phyloP scores from a whole-genome alignment of 176 grass and related monocot species.

The Phoenix roebelenii region DNA sequence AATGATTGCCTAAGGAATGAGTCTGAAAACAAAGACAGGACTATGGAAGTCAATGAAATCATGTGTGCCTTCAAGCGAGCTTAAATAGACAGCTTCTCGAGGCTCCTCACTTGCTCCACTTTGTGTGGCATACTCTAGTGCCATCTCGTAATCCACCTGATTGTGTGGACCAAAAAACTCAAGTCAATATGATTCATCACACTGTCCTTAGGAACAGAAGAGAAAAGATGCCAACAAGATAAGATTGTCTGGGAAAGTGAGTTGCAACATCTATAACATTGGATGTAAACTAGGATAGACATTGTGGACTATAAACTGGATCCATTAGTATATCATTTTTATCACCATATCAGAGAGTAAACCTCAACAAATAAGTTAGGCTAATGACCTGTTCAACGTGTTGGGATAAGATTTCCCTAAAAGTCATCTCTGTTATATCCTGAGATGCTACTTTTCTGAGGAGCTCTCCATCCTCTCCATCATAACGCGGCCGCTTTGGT shows the following conservation, averaged over 20 bases:
- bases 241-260: too few species aligned
- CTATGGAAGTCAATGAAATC: conserved; percentile 58
- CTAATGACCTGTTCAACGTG: conserved; percentile 84
- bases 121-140: conserved; percentile 79
- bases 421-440: conserved; percentile 68
- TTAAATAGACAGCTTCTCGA: conserved; percentile 69
- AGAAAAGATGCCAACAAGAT: too few species aligned
- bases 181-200: too few species aligned
- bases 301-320: too few species aligned
- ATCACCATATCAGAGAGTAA: too few species aligned
- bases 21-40: conserved; percentile 67
- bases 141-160: conserved; percentile 96
- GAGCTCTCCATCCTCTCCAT: conserved; percentile 77
- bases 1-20: conserved; percentile 23
- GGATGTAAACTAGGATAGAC: too few species aligned
- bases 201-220: too few species aligned
- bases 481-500: conserved; percentile 42
- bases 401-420: conserved; percentile 68
- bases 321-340: too few species aligned
- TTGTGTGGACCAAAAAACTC: neutral
- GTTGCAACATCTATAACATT: too few species aligned
- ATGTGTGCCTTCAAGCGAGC: conserved; percentile 57
- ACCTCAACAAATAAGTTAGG: too few species aligned
- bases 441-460: conserved; percentile 63
- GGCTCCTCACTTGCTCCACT: conserved; percentile 78